phyloP scores from a whole-genome alignment of 169 alveolate genomes.

The Neospora caninum region DNA sequence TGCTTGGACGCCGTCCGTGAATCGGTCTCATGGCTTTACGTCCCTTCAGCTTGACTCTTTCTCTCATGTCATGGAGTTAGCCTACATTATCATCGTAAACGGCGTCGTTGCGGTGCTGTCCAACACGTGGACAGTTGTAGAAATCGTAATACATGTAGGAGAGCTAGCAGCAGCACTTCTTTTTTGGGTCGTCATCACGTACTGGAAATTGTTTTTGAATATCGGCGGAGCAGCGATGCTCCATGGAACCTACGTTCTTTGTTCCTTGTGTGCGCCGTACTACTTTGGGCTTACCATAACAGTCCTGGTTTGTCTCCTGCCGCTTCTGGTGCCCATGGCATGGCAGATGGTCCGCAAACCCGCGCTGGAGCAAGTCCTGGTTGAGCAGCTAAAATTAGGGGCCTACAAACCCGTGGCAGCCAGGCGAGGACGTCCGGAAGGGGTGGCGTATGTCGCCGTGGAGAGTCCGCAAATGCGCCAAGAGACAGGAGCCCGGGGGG shows the following conservation, averaged over 20 bases:
- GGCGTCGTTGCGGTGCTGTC: conserved; percentile 74
- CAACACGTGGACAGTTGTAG: conserved; percentile 76
- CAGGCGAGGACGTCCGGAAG: conserved; percentile 13
- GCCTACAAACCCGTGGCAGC: conserved; percentile 14
- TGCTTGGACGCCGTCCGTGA: conserved; percentile 55
- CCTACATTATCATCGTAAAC: conserved; percentile 76
- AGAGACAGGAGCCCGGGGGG: not conserved
- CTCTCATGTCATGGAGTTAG: conserved; percentile 76
- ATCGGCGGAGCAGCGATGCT: conserved; percentile 78
- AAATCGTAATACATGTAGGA: conserved; percentile 68
- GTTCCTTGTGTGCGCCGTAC: conserved; percentile 70
- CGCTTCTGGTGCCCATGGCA: conserved; percentile 70
- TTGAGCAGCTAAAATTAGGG: conserved; percentile 74
- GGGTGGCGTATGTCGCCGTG: conserved; percentile 29
- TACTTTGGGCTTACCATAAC: conserved; percentile 68
- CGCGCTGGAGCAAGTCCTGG: conserved; percentile 76
- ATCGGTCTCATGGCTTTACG: conserved; percentile 57
- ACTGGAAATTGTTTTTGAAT: conserved; percentile 70
- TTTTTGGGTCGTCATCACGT: conserved; percentile 74
- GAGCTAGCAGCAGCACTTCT: conserved; percentile 68
- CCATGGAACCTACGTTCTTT: conserved; percentile 75
- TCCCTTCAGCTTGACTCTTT: conserved; percentile 74
- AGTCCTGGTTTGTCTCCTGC: conserved; percentile 72
- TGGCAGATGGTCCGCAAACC: conserved; percentile 74
- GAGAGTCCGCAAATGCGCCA: conserved; percentile 11